Percentiles rank a stretch among this genome's conserved stretches.
These are phyloP conservation scores for Sporisorium scitamineum DNA, from an alignment of 1,284 basidiomycete species.

Conservation along the genomic window DNA sequence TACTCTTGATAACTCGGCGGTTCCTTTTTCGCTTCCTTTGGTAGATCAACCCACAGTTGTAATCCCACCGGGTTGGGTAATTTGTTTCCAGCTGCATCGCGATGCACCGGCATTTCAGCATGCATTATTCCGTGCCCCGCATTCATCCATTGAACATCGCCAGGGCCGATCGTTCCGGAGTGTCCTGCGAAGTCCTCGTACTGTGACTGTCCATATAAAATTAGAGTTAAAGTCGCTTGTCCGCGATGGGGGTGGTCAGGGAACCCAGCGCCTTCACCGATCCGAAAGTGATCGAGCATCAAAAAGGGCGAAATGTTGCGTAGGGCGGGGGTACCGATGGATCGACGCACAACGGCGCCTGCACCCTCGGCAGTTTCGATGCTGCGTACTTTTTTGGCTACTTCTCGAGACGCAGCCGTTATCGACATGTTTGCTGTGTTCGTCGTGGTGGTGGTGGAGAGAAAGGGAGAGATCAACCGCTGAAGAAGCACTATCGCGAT, in stretches of 20 bases:
- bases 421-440: conserved; percentile 2
- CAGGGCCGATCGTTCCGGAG: conserved; percentile 76
- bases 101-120: conserved; percentile 83
- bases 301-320: conserved; percentile 90
- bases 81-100: conserved; percentile 71
- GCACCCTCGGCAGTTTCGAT: conserved; percentile 88
- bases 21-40: conserved; percentile 85
- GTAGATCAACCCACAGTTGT: conserved; percentile 94
- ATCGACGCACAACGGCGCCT: conserved; percentile 87
- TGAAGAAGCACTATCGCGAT: conserved; percentile 2
- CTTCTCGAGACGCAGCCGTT: conserved; percentile 74
- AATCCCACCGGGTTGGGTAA: conserved; percentile 80
- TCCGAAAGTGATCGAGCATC: conserved; percentile 74
- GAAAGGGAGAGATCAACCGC: not conserved
- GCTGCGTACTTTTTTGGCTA: conserved; percentile 81
- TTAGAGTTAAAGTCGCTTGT: conserved; percentile 77
- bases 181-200: conserved; percentile 96
- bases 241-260: conserved; percentile 80
- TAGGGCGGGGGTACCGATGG: conserved; percentile 82
- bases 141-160: conserved; percentile 70
- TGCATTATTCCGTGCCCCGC: conserved; percentile 64
- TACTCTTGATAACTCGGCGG: conserved; percentile 73
- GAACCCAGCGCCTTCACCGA: conserved; percentile 73
- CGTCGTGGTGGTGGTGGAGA: not conserved
- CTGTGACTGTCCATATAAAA: conserved; percentile 82